Evolutionary conservation across 768 basidiomycete genomes (phyloP).

Genomic region (Mycena chlorophos): DNA sequence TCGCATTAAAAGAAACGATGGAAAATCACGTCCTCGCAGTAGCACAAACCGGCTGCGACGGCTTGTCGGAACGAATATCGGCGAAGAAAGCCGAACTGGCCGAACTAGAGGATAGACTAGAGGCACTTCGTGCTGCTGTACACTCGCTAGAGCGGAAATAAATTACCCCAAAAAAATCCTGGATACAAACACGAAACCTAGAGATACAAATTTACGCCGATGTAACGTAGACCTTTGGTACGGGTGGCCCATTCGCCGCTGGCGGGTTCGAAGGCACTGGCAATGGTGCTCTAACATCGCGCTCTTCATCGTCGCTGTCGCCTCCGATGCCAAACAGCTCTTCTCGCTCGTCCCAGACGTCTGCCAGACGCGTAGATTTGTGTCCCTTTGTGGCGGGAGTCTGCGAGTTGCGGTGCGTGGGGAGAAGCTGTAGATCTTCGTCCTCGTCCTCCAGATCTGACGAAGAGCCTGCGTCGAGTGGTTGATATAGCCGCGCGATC

Average conservation of each 20-base stretch:
- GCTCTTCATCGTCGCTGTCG: conserved; percentile 59
- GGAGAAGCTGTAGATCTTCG: conserved; percentile 58
- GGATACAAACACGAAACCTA: conserved; percentile 8
- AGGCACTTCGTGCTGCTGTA: conserved; percentile 39
- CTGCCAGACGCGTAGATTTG: conserved; percentile 44
- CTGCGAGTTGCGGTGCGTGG: conserved; percentile 37
- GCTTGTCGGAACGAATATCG: conserved; percentile 41
- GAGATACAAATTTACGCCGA: conserved; percentile 5
- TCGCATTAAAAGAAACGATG: conserved; percentile 46
- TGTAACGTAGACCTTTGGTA: conserved; percentile 26
- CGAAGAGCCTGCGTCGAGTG: conserved; percentile 52
- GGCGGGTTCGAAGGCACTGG: conserved; percentile 30
- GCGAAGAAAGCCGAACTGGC: conserved; percentile 48
- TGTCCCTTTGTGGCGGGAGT: conserved; percentile 29
- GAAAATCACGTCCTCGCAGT: conserved; percentile 53
- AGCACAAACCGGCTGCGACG: conserved; percentile 50
- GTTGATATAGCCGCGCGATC: conserved; percentile 80
- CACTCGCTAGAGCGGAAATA: conserved; percentile 26
- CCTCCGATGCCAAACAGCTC: conserved; percentile 70
- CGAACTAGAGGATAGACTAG: conserved; percentile 44
- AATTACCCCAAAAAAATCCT: neutral
- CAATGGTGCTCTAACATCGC: conserved; percentile 13
- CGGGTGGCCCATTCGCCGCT: conserved; percentile 13
- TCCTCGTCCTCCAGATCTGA: conserved; percentile 59
- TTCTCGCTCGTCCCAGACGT: conserved; percentile 80